Evolutionary conservation across 805 yeast genomes (phyloP), one percentile per base, ranked within the genome.

Genomic region (Metschnikowia continentalis): DNA sequence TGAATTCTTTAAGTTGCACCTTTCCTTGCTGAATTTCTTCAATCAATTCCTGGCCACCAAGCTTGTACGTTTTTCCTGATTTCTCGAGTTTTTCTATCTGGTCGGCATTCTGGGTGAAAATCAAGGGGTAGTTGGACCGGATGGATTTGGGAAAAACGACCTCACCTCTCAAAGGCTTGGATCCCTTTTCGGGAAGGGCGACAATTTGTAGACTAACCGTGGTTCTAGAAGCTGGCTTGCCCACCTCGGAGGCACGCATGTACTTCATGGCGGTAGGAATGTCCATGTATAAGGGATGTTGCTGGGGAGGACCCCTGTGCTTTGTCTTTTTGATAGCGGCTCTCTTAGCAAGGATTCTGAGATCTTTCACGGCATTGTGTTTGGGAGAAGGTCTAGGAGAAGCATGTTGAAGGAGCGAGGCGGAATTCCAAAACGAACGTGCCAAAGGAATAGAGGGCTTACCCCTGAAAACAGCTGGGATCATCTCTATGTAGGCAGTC

Each of bases 191-290:
- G 19, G 85, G 81, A 32, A 90, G 75, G 15, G 80, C 72, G 15
- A 88, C 77, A 48, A 85, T 80, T 49, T 88, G 68, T 15, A 87
- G 74, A 30, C 68, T 56, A 38, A 92, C 74, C 22, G 91, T 84
- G 20, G 92, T 83, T 59, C 83, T 82, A n/a, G 78, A 70, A 4
- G 77, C 72, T 2, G 92, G 82, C 62, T 87, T 82, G 5, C 99
- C 98, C 5, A 90, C 95, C 67, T 90, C 97, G 5, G 90, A 82
- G 0, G 98, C 96, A 55, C 97, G 77, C 50, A 92, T 65, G 62
- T 83, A 90, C 60, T 87, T 78, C 66, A 90, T 67, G 1, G 97
- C 97, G 32, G 72, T 68, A 5, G 87, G 80, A 6, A 90, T 75
- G 46, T 81, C 83, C 86, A 88, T 82, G 63, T 82, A 85, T 49